Conservation (phyloP, 108 stramenopile genomes). For the Schizochytrium sp. region DNA sequence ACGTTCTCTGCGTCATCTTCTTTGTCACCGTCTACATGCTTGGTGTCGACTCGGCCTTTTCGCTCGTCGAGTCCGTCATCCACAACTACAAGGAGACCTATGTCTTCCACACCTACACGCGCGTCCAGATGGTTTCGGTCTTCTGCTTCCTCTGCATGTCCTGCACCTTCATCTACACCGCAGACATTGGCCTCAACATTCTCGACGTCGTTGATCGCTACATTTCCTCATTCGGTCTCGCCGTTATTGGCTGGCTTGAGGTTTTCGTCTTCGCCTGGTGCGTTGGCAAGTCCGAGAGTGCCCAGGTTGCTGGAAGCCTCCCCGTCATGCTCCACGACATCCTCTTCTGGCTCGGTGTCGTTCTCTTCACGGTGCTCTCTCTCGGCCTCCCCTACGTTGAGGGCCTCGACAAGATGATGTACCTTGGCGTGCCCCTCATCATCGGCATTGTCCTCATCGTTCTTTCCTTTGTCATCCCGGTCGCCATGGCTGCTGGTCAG, state of each 20-base stretch:
- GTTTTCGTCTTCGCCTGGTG: constrained; percentile 56
- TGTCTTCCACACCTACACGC: neutral
- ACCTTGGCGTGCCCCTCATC: constrained; percentile 28
- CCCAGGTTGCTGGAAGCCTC: constrained; percentile 29
- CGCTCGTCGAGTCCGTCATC: constrained; percentile 42
- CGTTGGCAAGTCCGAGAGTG: constrained; percentile 38
- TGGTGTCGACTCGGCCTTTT: constrained; percentile 60
- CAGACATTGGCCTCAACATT: constrained; percentile 55
- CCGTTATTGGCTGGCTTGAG: constrained; percentile 51
- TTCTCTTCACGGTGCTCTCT: constrained; percentile 45
- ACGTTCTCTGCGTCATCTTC: constrained; percentile 45
- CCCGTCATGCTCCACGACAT: constrained; percentile 41
- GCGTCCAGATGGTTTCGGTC: constrained; percentile 17
- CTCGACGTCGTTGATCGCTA: constrained; percentile 58
- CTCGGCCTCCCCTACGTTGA: constrained; percentile 38
- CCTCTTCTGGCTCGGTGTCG: constrained; percentile 45
- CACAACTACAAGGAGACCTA: constrained; percentile 28
- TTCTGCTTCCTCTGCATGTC: neutral
- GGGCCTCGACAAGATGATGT: constrained; percentile 39
- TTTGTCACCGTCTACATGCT: constrained; percentile 53
- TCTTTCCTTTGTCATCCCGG: constrained; percentile 32
- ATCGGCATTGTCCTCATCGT: constrained; percentile 28
- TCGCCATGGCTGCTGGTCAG: constrained; percentile 13
- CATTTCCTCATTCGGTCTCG: constrained; percentile 57
- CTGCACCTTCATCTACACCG: constrained; percentile 41